Base-by-base conservation (phyloP, 495 filamentous ascomycete species). In the Pyrenula massariospora region DNA sequence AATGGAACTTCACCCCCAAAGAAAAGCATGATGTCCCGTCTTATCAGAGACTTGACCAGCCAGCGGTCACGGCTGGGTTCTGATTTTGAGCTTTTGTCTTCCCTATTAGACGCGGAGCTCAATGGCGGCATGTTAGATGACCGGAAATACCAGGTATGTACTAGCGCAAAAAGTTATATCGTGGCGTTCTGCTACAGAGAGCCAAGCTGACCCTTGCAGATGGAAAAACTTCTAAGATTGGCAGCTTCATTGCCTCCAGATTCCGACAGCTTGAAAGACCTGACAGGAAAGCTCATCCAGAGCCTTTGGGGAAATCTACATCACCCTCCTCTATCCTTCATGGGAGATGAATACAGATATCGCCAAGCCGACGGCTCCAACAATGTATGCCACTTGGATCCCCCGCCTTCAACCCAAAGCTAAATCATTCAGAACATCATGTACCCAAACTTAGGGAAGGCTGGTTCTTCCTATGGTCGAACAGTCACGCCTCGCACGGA, bases 281-380 rank as follows among this genome's bases (percentile, higher is more conserved):
- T 84, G 23, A 83, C 80, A 24, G 65, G 75, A 58, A 60, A 65
- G 31, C 76, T 84, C 59, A 68, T 85, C 21, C 75, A 76, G 20
- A 65, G 72, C 19, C 70, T 85, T 11, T 86, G 81, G 81, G 68
- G 73, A 59, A 81, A 74, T 47, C 68, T 86, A 23, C 72, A 80
- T 56, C 83, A 85, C 62, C 83, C 83, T 20, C 83, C 83, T 0
- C 59, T 78, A 55, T 75, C 72, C 48, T 87, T 79, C 60, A 70
- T 88, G 62, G 85, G 85, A 20, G 78, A 84, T 55, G 76, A 85
- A 49, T 84, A 77, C 61, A 65, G 74, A 55, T 90, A 88, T 62
- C 77, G 86, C n/a, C 76, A 75, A 51, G 84, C 84, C 1, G 86
- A 90, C 70, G 86, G 86, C n/a, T 87, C 82, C 0, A 77, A 81